A percentile compares a stretch with the other conserved stretches of the same genome.
phyloP scores from a whole-genome alignment of 2,329 filamentous ascomycete genomes.

The Hypoxylon sp. region DNA sequence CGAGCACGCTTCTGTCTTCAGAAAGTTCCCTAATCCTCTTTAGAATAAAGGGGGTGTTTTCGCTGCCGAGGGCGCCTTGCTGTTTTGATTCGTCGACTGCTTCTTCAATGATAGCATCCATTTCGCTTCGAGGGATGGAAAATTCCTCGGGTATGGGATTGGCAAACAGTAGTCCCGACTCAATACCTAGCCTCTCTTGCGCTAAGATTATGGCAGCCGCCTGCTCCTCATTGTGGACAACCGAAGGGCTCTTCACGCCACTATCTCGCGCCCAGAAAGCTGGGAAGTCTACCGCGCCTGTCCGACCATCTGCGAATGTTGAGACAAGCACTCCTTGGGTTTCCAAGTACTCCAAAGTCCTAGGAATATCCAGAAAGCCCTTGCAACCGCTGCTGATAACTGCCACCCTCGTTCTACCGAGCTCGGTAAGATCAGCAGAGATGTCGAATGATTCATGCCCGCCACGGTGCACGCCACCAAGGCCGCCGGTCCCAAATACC shows the following conservation, averaged over 20 bases:
- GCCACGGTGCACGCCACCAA: constrained; percentile 94
- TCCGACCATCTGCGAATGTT: constrained; percentile 88
- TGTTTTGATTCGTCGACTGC: constrained; percentile 76
- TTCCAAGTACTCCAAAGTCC: constrained; percentile 85
- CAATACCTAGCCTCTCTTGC: constrained; percentile 78
- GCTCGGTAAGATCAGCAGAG: constrained; percentile 93
- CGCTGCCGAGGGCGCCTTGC: constrained; percentile 78
- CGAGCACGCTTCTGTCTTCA: constrained; percentile 76
- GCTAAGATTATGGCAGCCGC: constrained; percentile 91
- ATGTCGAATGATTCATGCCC: constrained; percentile 91
- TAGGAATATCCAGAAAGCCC: constrained; percentile 92
- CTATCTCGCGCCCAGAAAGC: constrained; percentile 95
- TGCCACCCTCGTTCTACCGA: constrained; percentile 89
- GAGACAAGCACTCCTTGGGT: constrained; percentile 84
- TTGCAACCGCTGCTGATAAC: constrained; percentile 95
- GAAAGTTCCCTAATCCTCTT: constrained; percentile 84
- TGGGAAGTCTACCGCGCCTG: constrained; percentile 84
- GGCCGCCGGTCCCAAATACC: constrained; percentile 93
- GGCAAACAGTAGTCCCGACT: constrained; percentile 87
- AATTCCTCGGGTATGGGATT: constrained; percentile 84
- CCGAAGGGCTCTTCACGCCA: constrained; percentile 82
- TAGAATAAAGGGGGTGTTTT: constrained; percentile 89
- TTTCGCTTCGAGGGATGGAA: constrained; percentile 79
- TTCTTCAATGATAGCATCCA: constrained; percentile 77
- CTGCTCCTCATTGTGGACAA: constrained; percentile 81